Base-by-base conservation (phyloP, 306 rosid genomes). In the Pyrus bretschneideri region DNA sequence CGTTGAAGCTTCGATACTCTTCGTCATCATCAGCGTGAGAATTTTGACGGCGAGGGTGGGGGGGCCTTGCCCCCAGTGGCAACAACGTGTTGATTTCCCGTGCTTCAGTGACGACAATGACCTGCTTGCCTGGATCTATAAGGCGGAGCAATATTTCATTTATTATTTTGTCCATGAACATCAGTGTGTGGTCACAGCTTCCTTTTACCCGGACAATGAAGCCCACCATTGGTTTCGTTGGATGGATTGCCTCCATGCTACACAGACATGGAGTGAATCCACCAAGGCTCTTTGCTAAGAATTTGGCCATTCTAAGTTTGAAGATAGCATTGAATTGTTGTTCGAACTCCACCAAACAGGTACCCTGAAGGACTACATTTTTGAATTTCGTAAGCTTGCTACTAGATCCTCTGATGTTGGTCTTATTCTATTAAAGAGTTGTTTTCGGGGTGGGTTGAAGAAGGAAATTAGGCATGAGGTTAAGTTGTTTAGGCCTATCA, bases 71-170 rank as follows among this genome's bases (percentile, higher is more conserved):
- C 10, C 58, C 2, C 2, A 52, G n/a, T 52, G 22, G 59, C 11
- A 52, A 18, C 6, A 2, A 11, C 12, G 13, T 1, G 11, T 67
- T 0, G 0, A n/a, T 11, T 40, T 35, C 23, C 1, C 3, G 0
- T 4, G 2, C 0, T 64, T 35, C 2, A 6, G 3, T 4, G 27
- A 11, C 2, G 9, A 29, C 0, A 52, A 19, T 4, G 54, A 67
- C 5, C 71, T 31, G 0, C 11, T 3, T 0, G 1, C 29, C 0
- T 67, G 29, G 54, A 38, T 67, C 4, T 67, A 67, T 6, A 40
- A 38, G 12, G 31, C 11, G 1, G 29, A 67, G 15, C 18, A 67
- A 67, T 67, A 33, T 4, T 67, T 67, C 12, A 23, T 22, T 1
- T 67, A 15, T 12, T 9, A 3, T 3, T 6, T 1, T 2, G 2